Evolutionary conservation across 768 basidiomycete species (phyloP), one percentile per base, ranked within the genome.

Genomic region (Tricholoma saponaceum): DNA sequence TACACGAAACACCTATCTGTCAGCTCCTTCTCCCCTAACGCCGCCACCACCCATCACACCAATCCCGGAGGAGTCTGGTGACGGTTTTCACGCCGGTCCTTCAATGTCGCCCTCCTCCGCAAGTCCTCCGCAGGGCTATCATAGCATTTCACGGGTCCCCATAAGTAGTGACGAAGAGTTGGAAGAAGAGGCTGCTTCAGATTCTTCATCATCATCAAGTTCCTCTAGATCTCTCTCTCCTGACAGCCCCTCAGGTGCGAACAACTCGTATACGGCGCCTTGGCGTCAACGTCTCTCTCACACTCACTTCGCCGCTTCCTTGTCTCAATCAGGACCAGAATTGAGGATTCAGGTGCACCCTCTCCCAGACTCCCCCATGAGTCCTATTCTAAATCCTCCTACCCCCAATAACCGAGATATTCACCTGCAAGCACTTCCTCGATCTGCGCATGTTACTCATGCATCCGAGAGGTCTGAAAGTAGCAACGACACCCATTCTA

Each of bases 351-450:
- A 86, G 69, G 81, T 88, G 60, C 89, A 87, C 74, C 85, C 83
- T 28, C 86, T 86, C 60, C 89, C 89, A 65, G 90, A 92, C 71
- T 91, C 90, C 20, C 90, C 92, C 1, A 74, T 77, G 73, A 85
- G 82, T 61, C 86, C 86, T 43, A 89, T 78, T 57, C 77, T 81
- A 33, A 89, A 92, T 68, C 89, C 90, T 20, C 90, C 90, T 55
- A 94, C 92, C n/a, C 92, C 92, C 56, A 84, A 89, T 67, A 76
- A 83, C 55, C 84, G 83, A 66, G 92, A 94, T 66, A 94, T 94
- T 60, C 89, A 85, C 72, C 75, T 92, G 62, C 89, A 85, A 73
- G 83, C 89, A 52, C 75, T 89, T 51, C 74, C 78, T 20, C 67
- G 72, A 59, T 67, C 61, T 46, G 57, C 47, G 60, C 67, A 69